phyloP scores from a whole-genome alignment of 2,329 filamentous ascomycete genomes.

The Xylariaceae sp. region DNA sequence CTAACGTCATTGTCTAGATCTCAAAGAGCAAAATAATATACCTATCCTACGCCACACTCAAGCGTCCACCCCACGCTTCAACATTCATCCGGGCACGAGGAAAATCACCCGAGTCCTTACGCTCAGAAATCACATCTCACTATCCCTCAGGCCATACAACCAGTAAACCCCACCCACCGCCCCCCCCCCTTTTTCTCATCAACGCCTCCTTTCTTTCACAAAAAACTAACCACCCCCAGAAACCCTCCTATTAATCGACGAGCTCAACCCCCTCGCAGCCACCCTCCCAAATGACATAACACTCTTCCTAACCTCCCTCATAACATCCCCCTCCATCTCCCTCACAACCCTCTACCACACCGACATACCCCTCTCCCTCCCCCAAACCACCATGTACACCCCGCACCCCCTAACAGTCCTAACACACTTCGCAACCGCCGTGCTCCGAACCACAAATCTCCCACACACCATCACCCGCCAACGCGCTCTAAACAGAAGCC shows the following conservation, averaged over 20 bases:
- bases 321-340: slow-evolving; percentile 63
- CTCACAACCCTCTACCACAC: slow-evolving; percentile 78
- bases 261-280: slow-evolving; percentile 63
- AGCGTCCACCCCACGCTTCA: slow-evolving; percentile 61
- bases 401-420: slow-evolving; percentile 70
- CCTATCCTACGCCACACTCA: slow-evolving; percentile 72
- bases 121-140: slow-evolving; percentile 56
- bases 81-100: slow-evolving; percentile 61
- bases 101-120: slow-evolving; percentile 54
- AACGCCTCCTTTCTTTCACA: not conserved
- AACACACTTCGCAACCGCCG: slow-evolving; percentile 81
- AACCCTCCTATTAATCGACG: slow-evolving; percentile 74
- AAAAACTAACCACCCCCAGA: slow-evolving; percentile 41
- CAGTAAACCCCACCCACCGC: slow-evolving; percentile 36
- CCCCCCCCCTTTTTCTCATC: slow-evolving; percentile 2
- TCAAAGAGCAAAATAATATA: slow-evolving; percentile 69
- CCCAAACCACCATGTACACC: slow-evolving; percentile 46
- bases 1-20: slow-evolving; percentile 40
- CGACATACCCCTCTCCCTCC: slow-evolving; percentile 61
- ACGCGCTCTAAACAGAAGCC: slow-evolving; percentile 70
- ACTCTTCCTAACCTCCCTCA: slow-evolving; percentile 64
- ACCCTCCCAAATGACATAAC: slow-evolving; percentile 55
- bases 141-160: slow-evolving; percentile 40
- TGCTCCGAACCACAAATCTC: slow-evolving; percentile 71
- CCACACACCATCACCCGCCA: slow-evolving; percentile 70